These are phyloP conservation scores for Lecanicillium sp. DNA, from an alignment of 2,329 filamentous ascomycete species.

Conservation along the genomic window DNA sequence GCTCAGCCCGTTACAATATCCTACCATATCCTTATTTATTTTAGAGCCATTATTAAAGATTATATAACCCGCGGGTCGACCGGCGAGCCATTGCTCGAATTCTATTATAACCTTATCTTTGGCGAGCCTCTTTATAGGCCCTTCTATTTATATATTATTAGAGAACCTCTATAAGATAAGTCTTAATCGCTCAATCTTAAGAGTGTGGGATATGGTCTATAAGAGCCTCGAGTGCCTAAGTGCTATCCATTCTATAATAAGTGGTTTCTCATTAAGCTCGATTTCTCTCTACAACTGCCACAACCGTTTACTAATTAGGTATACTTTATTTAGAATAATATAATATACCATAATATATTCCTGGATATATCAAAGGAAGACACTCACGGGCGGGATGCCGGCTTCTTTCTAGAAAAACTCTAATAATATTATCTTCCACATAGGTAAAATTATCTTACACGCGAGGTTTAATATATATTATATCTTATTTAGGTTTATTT, in stretches of 20 bases:
- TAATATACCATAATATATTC: background rate
- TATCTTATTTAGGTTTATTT: slow-evolving; percentile 7
- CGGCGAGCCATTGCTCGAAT: background rate
- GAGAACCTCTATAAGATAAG: slow-evolving; percentile 8
- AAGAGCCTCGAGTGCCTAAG: background rate
- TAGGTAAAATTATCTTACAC: slow-evolving; percentile 1
- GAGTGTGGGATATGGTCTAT: background rate
- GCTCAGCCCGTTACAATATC: slow-evolving; percentile 1
- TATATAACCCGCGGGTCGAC: background rate
- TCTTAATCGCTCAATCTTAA: slow-evolving; percentile 1
- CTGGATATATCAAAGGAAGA: background rate
- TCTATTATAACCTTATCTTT: slow-evolving; percentile 1
- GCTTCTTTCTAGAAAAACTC: slow-evolving; percentile 8
- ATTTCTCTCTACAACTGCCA: slow-evolving; percentile 4
- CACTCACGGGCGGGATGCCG: background rate
- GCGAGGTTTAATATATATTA: slow-evolving; percentile 3
- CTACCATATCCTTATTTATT: background rate
- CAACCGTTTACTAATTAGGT: slow-evolving; percentile 4
- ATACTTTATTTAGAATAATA: slow-evolving; percentile 1
- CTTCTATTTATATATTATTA: background rate
- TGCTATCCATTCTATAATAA: slow-evolving; percentile 1
- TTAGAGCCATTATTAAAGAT: slow-evolving; percentile 6
- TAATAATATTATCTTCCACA: slow-evolving; percentile 4
- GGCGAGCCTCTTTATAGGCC: background rate
- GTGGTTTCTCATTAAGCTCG: slow-evolving; percentile 3